phyloP scores from a whole-genome alignment of 441 rosid genomes.

The Euphorbia celastroides region DNA sequence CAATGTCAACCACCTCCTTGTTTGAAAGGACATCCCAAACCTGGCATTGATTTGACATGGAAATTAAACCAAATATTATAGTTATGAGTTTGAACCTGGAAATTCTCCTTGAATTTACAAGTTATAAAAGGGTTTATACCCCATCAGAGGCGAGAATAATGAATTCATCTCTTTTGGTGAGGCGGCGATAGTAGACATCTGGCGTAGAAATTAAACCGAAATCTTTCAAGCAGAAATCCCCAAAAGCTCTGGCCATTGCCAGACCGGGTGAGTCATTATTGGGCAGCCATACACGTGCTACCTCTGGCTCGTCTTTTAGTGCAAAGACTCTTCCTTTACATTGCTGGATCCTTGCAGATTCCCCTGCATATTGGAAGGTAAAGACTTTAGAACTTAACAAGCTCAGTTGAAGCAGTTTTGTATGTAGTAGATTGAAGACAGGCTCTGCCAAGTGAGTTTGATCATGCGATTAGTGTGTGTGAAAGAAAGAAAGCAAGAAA shows the following conservation, averaged over 20 bases:
- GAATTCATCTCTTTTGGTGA: constrained; percentile 70
- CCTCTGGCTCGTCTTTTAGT: constrained; percentile 86
- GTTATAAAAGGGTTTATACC: constrained; percentile 34
- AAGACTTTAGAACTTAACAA: constrained; percentile 11
- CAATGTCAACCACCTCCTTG: constrained; percentile 80
- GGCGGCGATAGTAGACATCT: constrained; percentile 49
- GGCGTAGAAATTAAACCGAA: constrained; percentile 90
- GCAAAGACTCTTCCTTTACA: constrained; percentile 92
- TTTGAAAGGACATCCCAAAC: constrained; percentile 94
- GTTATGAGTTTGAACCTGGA: too few relatives aligned
- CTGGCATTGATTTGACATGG: constrained; percentile 31
- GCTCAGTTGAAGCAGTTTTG: background rate
- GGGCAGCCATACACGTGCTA: constrained; percentile 89
- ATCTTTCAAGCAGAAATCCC: constrained; percentile 94
- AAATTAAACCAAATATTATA: too few relatives aligned
- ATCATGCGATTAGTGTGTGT: too few relatives aligned
- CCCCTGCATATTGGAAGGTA: constrained; percentile 40
- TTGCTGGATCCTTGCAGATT: constrained; percentile 80
- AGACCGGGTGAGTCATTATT: constrained; percentile 88
- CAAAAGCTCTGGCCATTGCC: constrained; percentile 98
- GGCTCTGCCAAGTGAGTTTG: too few relatives aligned
- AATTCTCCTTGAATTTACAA: too few relatives aligned
- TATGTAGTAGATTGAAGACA: constrained; percentile 3
- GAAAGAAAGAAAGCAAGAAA: constrained; percentile 27
- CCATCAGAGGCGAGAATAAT: constrained; percentile 91